These are phyloP conservation scores for Skeletonema marinoi DNA, from an alignment of 108 stramenopile genomes.

Conservation along the genomic window DNA sequence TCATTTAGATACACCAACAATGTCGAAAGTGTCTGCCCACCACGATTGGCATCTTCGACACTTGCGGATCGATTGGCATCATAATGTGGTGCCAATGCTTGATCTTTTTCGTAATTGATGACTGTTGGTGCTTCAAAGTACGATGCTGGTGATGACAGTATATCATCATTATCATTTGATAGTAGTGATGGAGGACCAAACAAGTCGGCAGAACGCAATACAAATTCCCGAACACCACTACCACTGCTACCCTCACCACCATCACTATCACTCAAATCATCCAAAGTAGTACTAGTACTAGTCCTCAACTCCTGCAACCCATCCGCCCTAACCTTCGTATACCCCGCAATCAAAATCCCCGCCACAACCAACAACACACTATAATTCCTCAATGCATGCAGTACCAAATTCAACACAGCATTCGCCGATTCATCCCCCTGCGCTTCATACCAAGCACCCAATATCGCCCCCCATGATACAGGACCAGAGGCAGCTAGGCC, in stretches of 20 bases:
- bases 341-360: slow-evolving; percentile 44
- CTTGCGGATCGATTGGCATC: slow-evolving; percentile 79
- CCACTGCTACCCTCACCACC: neutral
- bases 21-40: slow-evolving; percentile 81
- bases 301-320: slow-evolving; percentile 64
- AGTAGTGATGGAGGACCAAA: slow-evolving; percentile 31
- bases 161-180: neutral
- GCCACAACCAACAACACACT: slow-evolving; percentile 51
- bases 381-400: slow-evolving; percentile 70
- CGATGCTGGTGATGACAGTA: slow-evolving; percentile 33
- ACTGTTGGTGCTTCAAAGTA: slow-evolving; percentile 80
- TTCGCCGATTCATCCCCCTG: neutral
- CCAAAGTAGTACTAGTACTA: slow-evolving; percentile 72
- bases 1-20: slow-evolving; percentile 82
- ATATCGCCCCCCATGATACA: slow-evolving; percentile 68
- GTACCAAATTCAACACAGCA: slow-evolving; percentile 41
- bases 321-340: slow-evolving; percentile 57
- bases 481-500: slow-evolving; percentile 75
- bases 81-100: slow-evolving; percentile 76
- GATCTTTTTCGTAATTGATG: slow-evolving; percentile 72
- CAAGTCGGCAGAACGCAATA: slow-evolving; percentile 52
- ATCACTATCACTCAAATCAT: slow-evolving; percentile 40
- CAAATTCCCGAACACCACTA: slow-evolving; percentile 59
- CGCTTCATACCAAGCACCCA: slow-evolving; percentile 63
- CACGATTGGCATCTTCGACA: slow-evolving; percentile 77